Evolutionary conservation across 1,284 basidiomycete species (phyloP).

Genomic region (Takashimella tepidaria): DNA sequence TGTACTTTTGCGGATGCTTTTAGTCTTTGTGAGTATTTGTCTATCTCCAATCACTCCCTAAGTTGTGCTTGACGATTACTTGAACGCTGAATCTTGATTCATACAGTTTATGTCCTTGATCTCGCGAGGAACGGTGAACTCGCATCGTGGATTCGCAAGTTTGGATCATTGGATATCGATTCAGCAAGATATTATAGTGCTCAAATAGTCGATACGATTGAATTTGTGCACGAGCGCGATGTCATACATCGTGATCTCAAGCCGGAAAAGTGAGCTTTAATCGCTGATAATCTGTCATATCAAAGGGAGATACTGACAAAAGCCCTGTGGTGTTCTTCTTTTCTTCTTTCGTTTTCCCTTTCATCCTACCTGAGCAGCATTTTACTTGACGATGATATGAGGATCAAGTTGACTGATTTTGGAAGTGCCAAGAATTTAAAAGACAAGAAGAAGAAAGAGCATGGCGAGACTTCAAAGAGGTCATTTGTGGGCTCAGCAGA

Average conservation of each 20-base stretch:
- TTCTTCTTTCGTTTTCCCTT: background rate
- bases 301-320: too few relatives aligned
- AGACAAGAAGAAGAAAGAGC: slow-evolving; percentile 44
- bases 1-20: slow-evolving; percentile 79
- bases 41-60: too few relatives aligned
- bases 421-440: slow-evolving; percentile 87
- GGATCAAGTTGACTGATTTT: slow-evolving; percentile 94
- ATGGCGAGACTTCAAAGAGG: slow-evolving; percentile 40
- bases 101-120: slow-evolving; percentile 81
- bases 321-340: too few relatives aligned
- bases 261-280: slow-evolving; percentile 74
- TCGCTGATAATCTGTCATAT: too few relatives aligned
- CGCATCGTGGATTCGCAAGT: slow-evolving; percentile 64
- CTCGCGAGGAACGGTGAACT: slow-evolving; percentile 86
- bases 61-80: too few relatives aligned
- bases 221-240: slow-evolving; percentile 81
- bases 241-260: slow-evolving; percentile 90
- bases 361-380: slow-evolving; percentile 50
- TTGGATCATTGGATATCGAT: slow-evolving; percentile 72
- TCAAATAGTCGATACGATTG: slow-evolving; percentile 78
- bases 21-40: slow-evolving; percentile 77
- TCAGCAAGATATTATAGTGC: slow-evolving; percentile 79
- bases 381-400: slow-evolving; percentile 73
- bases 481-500: slow-evolving; percentile 97
- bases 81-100: too few relatives aligned